Evolutionary conservation across 176 grass and related monocot genomes (phyloP).

Genomic region (Eleusine coracana): DNA sequence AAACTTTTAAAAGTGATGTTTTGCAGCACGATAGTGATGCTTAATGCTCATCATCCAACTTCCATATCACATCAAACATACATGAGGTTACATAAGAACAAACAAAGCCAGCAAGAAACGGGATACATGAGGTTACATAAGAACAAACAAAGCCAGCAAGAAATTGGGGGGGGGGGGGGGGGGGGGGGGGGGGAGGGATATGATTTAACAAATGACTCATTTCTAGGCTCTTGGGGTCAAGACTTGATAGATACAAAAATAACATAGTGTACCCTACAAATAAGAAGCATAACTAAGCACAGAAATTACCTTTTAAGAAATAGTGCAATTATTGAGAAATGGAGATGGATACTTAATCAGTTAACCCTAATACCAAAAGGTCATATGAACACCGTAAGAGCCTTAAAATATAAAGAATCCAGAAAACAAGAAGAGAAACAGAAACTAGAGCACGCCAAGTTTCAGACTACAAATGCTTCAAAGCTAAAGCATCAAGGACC

Average conservation of each 20-base stretch:
- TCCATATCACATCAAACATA: conserved; percentile 3
- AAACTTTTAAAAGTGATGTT: conserved; percentile 2
- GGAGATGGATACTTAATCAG: neutral
- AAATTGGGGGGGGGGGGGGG: no score
- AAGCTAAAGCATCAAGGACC: neutral
- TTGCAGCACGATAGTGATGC: neutral
- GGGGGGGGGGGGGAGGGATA: neutral
- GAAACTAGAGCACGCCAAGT: neutral
- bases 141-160: neutral
- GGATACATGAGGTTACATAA: neutral
- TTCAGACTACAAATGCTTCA: neutral
- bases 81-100: neutral
- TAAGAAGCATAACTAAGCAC: conserved; percentile 20
- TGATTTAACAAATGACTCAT: conserved; percentile 1
- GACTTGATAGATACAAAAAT: neutral
- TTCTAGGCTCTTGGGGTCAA: neutral
- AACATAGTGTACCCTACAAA: neutral
- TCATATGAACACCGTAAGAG: conserved; percentile 16
- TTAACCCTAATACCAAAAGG: neutral
- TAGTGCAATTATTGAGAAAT: neutral
- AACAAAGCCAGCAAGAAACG: neutral
- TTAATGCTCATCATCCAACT: conserved; percentile 19
- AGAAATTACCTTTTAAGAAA: neutral
- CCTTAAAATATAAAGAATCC: conserved; percentile 3
- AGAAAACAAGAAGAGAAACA: neutral